Percentiles rank a stretch among this genome's conserved stretches.
Evolutionary conservation across 2,329 filamentous ascomycete genomes (phyloP).

Genomic region (Metarhizium humberi): DNA sequence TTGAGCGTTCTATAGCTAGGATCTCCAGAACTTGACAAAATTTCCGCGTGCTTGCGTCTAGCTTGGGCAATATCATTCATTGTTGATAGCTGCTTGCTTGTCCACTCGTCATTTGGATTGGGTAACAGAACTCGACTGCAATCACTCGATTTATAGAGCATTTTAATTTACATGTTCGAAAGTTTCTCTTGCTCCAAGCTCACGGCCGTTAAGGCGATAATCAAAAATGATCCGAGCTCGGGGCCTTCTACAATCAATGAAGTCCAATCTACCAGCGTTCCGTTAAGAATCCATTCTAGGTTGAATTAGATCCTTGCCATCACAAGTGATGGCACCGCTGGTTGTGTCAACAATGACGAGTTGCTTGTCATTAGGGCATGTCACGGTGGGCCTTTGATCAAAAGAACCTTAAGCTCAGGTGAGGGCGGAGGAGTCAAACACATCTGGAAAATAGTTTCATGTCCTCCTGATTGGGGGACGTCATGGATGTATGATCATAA

Average conservation of each 20-base stretch:
- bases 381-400: background rate
- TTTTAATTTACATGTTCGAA: constrained; percentile 23
- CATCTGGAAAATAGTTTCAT: background rate
- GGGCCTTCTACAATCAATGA: constrained; percentile 30
- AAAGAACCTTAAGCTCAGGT: background rate
- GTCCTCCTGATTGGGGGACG: background rate
- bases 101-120: background rate
- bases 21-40: background rate
- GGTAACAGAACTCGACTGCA: background rate
- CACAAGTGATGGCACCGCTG: constrained; percentile 67
- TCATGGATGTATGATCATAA: background rate
- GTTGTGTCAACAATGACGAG: constrained; percentile 19
- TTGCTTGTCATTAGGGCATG: background rate
- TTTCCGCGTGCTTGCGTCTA: background rate
- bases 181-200: constrained; percentile 31
- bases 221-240: constrained; percentile 15
- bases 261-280: constrained; percentile 63
- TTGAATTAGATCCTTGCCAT: constrained; percentile 61
- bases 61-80: background rate
- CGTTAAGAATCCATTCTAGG: constrained; percentile 68
- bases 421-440: background rate
- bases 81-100: too few species aligned
- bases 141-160: background rate
- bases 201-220: constrained; percentile 20
- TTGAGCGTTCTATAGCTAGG: background rate